phyloP scores from a whole-genome alignment of 2,329 filamentous ascomycete species.

The Fusarium sp. region DNA sequence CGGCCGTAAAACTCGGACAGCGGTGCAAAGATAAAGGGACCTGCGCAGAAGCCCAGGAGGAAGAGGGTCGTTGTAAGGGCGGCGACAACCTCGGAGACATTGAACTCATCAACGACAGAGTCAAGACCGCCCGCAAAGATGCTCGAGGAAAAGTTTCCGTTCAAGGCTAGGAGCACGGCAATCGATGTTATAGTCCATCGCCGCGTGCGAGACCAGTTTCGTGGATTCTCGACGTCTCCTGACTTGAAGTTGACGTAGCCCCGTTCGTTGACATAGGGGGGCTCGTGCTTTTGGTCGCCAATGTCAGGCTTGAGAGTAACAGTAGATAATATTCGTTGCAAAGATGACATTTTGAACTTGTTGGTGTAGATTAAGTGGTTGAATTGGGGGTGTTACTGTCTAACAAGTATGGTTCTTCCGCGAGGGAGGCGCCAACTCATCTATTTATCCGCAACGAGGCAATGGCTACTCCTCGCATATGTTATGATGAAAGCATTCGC shows the following conservation, averaged over 20 bases:
- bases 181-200: constrained; percentile 53
- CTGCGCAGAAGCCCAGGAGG: constrained; percentile 63
- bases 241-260: constrained; percentile 61
- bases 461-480: neutral
- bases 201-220: constrained; percentile 56
- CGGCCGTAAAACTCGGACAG: constrained; percentile 65
- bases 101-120: constrained; percentile 49
- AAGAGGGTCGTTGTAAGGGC: constrained; percentile 62
- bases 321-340: constrained; percentile 3
- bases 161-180: constrained; percentile 59
- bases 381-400: neutral
- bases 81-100: constrained; percentile 56
- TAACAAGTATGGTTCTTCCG: neutral
- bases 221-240: constrained; percentile 59
- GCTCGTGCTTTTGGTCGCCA: constrained; percentile 18
- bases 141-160: constrained; percentile 60
- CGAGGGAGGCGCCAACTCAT: neutral
- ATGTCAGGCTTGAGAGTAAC: constrained; percentile 11
- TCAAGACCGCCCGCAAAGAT: constrained; percentile 47
- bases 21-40: constrained; percentile 65
- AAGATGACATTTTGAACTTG: neutral
- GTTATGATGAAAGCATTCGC: constrained; percentile 6
- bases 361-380: neutral
- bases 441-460: neutral
- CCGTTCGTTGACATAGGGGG: constrained; percentile 56